Percentiles rank a stretch among this genome's conserved stretches.
Conservation (phyloP, 2,329 filamentous ascomycete species). For the Acephala macrosclerotiorum region DNA sequence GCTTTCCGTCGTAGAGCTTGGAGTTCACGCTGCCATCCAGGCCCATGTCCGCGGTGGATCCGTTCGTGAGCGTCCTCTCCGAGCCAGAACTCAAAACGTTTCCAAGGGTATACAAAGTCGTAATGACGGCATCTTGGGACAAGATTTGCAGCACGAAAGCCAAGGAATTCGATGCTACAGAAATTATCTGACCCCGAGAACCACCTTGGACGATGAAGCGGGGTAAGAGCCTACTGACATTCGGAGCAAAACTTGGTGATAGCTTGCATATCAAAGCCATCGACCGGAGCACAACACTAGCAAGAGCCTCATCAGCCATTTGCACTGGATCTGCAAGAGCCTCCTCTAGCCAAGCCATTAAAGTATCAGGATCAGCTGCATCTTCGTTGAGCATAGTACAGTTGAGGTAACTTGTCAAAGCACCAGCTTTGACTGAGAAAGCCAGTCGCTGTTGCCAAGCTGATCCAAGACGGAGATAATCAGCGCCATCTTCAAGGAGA, state of each 20-base stretch:
- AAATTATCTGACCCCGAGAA: conserved; percentile 72
- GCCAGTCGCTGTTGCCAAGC: conserved; percentile 87
- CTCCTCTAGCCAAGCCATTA: conserved; percentile 87
- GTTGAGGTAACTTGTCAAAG: conserved; percentile 84
- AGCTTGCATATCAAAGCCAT: conserved; percentile 83
- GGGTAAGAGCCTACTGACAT: conserved; percentile 79
- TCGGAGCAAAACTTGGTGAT: conserved; percentile 75
- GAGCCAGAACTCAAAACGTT: conserved; percentile 83
- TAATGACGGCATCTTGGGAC: conserved; percentile 92
- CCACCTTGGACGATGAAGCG: conserved; percentile 88
- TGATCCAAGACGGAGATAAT: conserved; percentile 88
- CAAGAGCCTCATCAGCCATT: conserved; percentile 81
- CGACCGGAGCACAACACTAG: conserved; percentile 79
- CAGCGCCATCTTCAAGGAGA: conserved; percentile 85
- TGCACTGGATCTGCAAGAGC: conserved; percentile 80
- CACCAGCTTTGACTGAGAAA: conserved; percentile 83
- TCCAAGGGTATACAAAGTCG: conserved; percentile 93
- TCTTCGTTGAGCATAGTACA: conserved; percentile 85
- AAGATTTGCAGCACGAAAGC: conserved; percentile 82
- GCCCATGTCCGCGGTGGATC: conserved; percentile 60
- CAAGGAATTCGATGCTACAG: conserved; percentile 82
- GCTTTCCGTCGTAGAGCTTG: conserved; percentile 59
- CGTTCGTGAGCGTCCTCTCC: conserved; percentile 50
- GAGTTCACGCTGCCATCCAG: conserved; percentile 53
- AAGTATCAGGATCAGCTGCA: conserved; percentile 76